Base-by-base conservation (phyloP, 331 rosid species). In the Arachis monticola region DNA sequence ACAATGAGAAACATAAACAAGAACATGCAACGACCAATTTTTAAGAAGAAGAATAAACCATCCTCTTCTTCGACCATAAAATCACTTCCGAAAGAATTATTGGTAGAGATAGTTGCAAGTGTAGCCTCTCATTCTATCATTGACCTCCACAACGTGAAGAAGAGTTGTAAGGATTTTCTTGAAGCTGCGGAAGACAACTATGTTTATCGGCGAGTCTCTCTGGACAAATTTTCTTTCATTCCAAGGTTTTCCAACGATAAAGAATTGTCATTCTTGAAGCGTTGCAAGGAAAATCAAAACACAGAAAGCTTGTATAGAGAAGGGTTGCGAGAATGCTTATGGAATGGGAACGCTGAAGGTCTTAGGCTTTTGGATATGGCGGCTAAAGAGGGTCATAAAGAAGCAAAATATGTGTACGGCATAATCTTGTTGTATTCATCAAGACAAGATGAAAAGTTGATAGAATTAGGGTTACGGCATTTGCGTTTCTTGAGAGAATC, bases 331-430 rank as follows among this genome's bases (percentile, higher is more conserved):
- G 65, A 66, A 53, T 79, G 8, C 0, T 50, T 69, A 6, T 30
- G 5, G 0, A 35, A 44, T 0, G 11, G 40, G 8, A n/a, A 60
- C 0, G 12, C 10, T 0, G 0, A 5, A 3, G 83, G 78, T 5
- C 56, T 79, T 0, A 6, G 0, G 7, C 78, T 0, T 40, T 59
- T n/a, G 45, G 27, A 22, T 22, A 22, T 22, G 27, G 27, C 27
- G 27, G 27, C 27, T 22, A 22, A 22, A 22, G 27, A 27, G 5
- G 81, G 79, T 32, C 73, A 66, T 4, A 67, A 2, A 1, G 79
- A 60, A 46, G 76, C 87, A 7, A 79, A n/a, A 10, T 75, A 79
- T 6, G 56, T 47, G 2, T 80, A 53, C 0, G 77, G 67, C 8
- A 61, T 80, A 69, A 47, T 83, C 2, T 9, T 72, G 1, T 10